Percentiles rank a stretch among this genome's conserved stretches.
phyloP scores from a whole-genome alignment of 208 protist genomes.

The Trypanosoma cruzi region DNA sequence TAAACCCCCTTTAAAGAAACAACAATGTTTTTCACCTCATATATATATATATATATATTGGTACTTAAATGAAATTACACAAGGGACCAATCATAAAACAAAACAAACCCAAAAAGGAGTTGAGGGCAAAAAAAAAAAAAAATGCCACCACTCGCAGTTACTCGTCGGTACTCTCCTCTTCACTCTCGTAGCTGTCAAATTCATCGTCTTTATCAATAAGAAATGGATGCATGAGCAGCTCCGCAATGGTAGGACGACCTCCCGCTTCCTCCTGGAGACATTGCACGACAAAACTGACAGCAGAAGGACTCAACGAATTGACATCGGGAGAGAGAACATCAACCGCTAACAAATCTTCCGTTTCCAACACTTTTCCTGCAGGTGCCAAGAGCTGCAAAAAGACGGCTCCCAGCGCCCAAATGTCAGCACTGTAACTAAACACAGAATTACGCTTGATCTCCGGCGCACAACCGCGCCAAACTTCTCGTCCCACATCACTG shows the following conservation, averaged over 20 bases:
- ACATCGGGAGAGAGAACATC: conserved; percentile 69
- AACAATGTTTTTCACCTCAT: background rate
- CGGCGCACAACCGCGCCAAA: conserved; percentile 54
- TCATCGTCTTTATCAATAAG: conserved; percentile 14
- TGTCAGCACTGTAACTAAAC: conserved; percentile 61
- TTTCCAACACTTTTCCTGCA: conserved; percentile 34
- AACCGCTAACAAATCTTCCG: conserved; percentile 64
- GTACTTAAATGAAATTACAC: background rate
- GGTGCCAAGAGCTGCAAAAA: conserved; percentile 60
- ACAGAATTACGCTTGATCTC: conserved; percentile 53
- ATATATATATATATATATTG: background rate
- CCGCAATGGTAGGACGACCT: conserved; percentile 47
- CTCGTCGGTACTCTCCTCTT: conserved; percentile 19
- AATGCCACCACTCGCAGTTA: background rate
- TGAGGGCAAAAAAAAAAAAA: background rate
- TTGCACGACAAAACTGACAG: conserved; percentile 54
- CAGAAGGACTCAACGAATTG: conserved; percentile 37
- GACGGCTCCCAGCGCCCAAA: conserved; percentile 75
- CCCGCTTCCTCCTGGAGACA: conserved; percentile 64
- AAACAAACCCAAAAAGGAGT: background rate
- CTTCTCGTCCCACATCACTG: conserved; percentile 29
- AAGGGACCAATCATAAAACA: too few relatives aligned
- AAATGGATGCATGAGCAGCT: conserved; percentile 68
- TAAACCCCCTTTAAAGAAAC: background rate
- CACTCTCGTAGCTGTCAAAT: background rate